These are phyloP conservation scores for Diaporthe capsici DNA, from an alignment of 2,329 filamentous ascomycete genomes.

Conservation along the genomic window DNA sequence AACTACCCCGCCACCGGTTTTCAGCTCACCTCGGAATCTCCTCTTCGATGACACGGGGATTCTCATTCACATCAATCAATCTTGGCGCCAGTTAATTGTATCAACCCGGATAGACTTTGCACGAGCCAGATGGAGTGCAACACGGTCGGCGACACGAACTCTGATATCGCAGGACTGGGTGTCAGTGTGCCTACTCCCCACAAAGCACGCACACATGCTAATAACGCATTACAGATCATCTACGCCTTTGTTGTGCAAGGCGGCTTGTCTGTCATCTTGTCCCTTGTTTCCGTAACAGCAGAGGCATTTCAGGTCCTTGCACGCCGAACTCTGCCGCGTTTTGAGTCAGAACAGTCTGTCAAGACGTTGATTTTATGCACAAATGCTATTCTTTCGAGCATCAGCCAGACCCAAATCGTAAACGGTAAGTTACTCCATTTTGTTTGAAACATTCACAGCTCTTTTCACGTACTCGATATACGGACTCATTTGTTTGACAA, in stretches of 20 bases:
- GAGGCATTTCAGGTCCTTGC: background rate
- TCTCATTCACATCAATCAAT: background rate
- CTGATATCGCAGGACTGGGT: background rate
- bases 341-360: background rate
- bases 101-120: background rate
- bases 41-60: background rate
- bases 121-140: background rate
- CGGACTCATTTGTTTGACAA: too few relatives aligned
- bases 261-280: background rate
- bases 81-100: background rate
- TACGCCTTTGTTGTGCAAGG: background rate
- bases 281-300: background rate
- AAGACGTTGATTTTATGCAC: background rate
- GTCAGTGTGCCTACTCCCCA: background rate
- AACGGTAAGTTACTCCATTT: background rate
- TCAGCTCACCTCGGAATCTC: background rate
- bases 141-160: background rate
- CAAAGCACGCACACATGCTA: background rate
- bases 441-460: background rate
- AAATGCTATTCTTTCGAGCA: background rate
- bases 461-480: background rate
- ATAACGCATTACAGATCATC: background rate
- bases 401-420: background rate
- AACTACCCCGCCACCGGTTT: background rate
- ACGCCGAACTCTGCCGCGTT: background rate